Evolutionary conservation across 139 green algal species (phyloP).

Genomic region (Chlamydomonas incerta): DNA sequence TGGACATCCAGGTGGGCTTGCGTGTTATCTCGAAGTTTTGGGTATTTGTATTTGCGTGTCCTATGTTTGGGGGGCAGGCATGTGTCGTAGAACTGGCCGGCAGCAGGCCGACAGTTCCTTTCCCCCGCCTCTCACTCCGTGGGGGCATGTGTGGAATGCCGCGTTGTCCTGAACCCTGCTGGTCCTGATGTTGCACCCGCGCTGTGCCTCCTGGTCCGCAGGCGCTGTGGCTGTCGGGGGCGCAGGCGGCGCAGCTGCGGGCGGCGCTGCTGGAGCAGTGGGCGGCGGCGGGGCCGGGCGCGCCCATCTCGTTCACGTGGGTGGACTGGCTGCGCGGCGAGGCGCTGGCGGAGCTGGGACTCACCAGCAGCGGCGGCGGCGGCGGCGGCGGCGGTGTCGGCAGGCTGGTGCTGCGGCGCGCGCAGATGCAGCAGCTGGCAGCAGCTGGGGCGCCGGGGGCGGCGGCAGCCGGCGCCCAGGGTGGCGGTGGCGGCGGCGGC

Average conservation of each 20-base stretch:
- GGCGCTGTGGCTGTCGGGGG: constrained; percentile 57
- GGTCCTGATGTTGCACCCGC: too few relatives aligned
- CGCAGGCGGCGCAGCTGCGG: constrained; percentile 27
- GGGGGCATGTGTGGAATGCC: too few relatives aligned
- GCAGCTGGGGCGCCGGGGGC: background rate
- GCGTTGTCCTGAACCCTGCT: too few relatives aligned
- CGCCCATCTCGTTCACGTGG: constrained; percentile 61
- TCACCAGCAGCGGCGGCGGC: background rate
- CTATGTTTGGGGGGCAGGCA: too few relatives aligned
- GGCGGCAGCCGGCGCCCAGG: background rate
- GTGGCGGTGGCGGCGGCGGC: background rate
- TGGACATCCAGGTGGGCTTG: background rate
- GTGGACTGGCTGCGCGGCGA: constrained; percentile 67
- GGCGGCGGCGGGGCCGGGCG: constrained; percentile 52
- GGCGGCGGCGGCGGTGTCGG: background rate
- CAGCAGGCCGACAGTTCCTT: too few relatives aligned
- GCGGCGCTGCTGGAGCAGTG: constrained; percentile 51
- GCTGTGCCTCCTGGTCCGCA: too few relatives aligned
- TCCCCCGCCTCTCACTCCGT: too few relatives aligned
- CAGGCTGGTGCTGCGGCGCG: constrained; percentile 39
- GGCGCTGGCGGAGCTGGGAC: constrained; percentile 50
- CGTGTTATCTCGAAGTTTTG: too few relatives aligned
- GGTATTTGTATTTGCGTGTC: too few relatives aligned
- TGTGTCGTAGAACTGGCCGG: too few relatives aligned
- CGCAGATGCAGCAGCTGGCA: background rate